These are phyloP conservation scores for Clavispora carvajalis DNA, from an alignment of 805 yeast species.

Conservation along the genomic window DNA sequence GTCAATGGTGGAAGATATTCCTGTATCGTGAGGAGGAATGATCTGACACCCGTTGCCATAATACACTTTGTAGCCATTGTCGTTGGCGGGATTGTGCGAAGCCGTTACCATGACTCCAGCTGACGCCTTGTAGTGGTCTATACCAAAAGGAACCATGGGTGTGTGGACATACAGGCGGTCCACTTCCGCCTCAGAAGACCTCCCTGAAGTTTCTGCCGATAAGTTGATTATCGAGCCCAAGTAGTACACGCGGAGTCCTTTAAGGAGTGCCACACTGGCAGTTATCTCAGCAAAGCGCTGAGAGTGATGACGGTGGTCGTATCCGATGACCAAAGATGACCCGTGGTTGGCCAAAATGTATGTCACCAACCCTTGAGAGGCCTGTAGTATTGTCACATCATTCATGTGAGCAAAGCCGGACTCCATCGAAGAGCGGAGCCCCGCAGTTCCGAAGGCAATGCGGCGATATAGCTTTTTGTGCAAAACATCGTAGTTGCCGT, in stretches of 20 bases:
- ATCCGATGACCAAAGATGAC: conserved; percentile 67
- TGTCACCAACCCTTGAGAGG: conserved; percentile 74
- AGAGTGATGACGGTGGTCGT: conserved; percentile 87
- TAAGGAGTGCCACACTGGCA: conserved; percentile 62
- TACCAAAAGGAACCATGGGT: conserved; percentile 87
- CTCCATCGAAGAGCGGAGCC: conserved; percentile 80
- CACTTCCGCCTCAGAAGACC: conserved; percentile 3
- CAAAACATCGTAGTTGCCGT: conserved; percentile 39
- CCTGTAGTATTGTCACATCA: conserved; percentile 81
- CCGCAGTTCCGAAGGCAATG: conserved; percentile 90
- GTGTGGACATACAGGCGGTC: conserved; percentile 53
- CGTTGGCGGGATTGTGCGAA: conserved; percentile 78
- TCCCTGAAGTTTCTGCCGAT: conserved; percentile 20
- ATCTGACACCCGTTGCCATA: conserved; percentile 94
- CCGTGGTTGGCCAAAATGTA: conserved; percentile 32
- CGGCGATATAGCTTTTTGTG: conserved; percentile 50
- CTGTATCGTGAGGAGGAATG: conserved; percentile 82
- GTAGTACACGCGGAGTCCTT: conserved; percentile 67
- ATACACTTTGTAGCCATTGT: conserved; percentile 93
- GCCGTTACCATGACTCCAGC: conserved; percentile 94
- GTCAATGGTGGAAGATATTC: conserved; percentile 62
- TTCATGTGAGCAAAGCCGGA: conserved; percentile 91
- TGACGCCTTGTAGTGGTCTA: conserved; percentile 55
- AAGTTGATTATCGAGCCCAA: conserved; percentile 40
- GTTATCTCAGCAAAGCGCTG: conserved; percentile 72